A percentile compares a stretch with the other conserved stretches of the same genome.
phyloP scores from a whole-genome alignment of 2,329 filamentous ascomycete species.

The Pleurostoma richardsiae region DNA sequence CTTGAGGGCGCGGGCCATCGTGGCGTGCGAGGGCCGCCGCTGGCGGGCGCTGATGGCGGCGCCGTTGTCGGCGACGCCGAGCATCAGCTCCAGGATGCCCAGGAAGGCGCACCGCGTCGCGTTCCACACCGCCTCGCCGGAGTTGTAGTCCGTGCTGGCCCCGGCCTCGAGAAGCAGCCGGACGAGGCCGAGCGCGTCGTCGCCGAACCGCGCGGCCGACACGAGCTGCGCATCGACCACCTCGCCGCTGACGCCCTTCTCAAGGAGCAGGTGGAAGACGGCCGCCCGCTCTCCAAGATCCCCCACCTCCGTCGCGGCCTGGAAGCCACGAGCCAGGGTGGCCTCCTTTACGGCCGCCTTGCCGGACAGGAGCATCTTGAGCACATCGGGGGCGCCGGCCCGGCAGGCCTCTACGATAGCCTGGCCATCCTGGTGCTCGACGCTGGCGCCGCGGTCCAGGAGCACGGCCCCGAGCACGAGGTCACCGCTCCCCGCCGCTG shows the following conservation, averaged over 20 bases:
- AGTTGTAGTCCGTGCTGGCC: constrained; percentile 49
- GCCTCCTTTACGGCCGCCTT: constrained; percentile 29
- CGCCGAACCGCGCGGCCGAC: constrained; percentile 45
- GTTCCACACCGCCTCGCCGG: constrained; percentile 50
- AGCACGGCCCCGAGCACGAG: constrained; percentile 44
- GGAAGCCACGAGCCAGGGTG: constrained; percentile 45
- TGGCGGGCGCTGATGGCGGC: constrained; percentile 20
- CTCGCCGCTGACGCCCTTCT: constrained; percentile 43
- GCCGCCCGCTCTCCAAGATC: constrained; percentile 42
- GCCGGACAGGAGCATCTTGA: constrained; percentile 43
- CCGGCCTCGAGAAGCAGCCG: constrained; percentile 45
- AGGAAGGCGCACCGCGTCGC: constrained; percentile 47
- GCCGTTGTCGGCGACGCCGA: constrained; percentile 38
- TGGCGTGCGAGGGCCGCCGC: constrained; percentile 40
- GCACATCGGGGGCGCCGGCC: constrained; percentile 41
- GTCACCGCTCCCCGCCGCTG: constrained; percentile 49
- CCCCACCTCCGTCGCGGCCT: constrained; percentile 47
- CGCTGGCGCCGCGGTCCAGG: constrained; percentile 44
- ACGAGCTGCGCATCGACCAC: constrained; percentile 48
- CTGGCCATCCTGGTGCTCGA: constrained; percentile 45
- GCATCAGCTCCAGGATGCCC: constrained; percentile 42
- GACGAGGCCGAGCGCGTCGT: constrained; percentile 42
- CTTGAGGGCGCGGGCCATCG: constrained; percentile 45
- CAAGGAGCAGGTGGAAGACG: constrained; percentile 46
- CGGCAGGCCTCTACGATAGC: constrained; percentile 50